Evolutionary conservation across 75 land plant species (phyloP).

Genomic region (Gnetum montanum): DNA sequence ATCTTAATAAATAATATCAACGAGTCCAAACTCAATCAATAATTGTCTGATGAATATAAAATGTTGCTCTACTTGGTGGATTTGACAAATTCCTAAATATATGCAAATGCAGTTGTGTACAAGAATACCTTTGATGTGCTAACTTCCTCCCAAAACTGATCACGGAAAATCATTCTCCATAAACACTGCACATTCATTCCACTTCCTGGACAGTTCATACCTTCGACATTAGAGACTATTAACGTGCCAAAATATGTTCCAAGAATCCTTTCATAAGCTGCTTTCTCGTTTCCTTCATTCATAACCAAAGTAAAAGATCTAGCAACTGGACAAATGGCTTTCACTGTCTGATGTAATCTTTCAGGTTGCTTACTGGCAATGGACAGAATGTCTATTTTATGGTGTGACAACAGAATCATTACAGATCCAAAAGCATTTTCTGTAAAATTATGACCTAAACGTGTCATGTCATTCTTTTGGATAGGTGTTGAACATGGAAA

Average conservation of each 20-base stretch:
- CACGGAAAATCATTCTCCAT: no score
- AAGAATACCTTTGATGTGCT: no score
- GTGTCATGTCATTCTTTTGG: neutral
- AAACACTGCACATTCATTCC: no score
- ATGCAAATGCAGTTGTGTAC: no score
- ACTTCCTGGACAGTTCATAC: no score
- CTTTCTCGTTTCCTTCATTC: neutral
- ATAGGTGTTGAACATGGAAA: neutral
- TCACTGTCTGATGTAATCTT: conserved; percentile 3
- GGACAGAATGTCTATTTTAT: conserved; percentile 22
- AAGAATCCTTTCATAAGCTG: conserved; percentile 1
- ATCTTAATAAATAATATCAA: no score
- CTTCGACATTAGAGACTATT: conserved; percentile 1
- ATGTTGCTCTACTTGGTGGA: no score
- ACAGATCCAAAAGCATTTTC: conserved; percentile 13
- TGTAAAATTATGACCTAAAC: neutral
- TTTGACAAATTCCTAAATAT: no score
- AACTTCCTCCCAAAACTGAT: no score
- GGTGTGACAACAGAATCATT: conserved; percentile 18
- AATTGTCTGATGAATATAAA: no score
- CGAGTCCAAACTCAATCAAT: no score
- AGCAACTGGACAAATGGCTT: neutral
- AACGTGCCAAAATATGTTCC: conserved; percentile 18
- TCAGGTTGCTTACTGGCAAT: conserved; percentile 13
- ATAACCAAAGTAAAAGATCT: neutral